Percentiles rank a stretch among this genome's conserved stretches.
Evolutionary conservation across 2,329 filamentous ascomycete genomes (phyloP).

Genomic region (Diaporthe helianthi): DNA sequence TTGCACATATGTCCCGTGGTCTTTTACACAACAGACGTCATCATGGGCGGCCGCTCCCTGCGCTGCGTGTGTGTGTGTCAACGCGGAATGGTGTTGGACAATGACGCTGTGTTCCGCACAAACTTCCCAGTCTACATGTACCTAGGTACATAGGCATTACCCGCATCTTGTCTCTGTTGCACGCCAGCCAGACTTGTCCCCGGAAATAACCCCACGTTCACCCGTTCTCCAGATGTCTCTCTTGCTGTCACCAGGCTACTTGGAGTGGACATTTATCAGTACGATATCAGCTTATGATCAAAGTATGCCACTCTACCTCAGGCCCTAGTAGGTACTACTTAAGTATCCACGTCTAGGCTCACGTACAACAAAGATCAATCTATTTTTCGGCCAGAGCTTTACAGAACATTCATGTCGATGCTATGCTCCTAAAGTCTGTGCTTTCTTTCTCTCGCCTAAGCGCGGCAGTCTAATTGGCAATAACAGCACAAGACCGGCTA

Average conservation of each 20-base stretch:
- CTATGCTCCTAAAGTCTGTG: too few relatives aligned
- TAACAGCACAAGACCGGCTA: slow-evolving; percentile 56
- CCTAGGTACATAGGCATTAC: too few relatives aligned
- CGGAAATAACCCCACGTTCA: not conserved
- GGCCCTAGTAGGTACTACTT: too few relatives aligned
- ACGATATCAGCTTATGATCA: not conserved
- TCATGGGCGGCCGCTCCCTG: not conserved
- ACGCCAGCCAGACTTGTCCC: not conserved
- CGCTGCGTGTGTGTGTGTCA: not conserved
- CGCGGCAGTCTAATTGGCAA: slow-evolving; percentile 61
- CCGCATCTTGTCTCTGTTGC: not conserved
- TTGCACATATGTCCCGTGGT: not conserved
- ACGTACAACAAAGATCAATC: not conserved
- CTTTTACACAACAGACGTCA: not conserved
- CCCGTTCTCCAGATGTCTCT: not conserved
- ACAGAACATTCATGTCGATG: too few relatives aligned
- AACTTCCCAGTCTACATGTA: too few relatives aligned
- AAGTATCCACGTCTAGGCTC: not conserved
- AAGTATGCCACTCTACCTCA: too few relatives aligned
- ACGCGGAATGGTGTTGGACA: not conserved
- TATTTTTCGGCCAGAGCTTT: not conserved
- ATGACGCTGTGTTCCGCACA: not conserved
- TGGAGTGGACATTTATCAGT: not conserved
- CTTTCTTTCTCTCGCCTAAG: slow-evolving; percentile 51
- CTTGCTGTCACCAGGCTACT: not conserved